A percentile compares a stretch with the other conserved stretches of the same genome.
These are phyloP conservation scores for Cyclocybe cylindracea DNA, from an alignment of 768 basidiomycete species.

Conservation along the genomic window DNA sequence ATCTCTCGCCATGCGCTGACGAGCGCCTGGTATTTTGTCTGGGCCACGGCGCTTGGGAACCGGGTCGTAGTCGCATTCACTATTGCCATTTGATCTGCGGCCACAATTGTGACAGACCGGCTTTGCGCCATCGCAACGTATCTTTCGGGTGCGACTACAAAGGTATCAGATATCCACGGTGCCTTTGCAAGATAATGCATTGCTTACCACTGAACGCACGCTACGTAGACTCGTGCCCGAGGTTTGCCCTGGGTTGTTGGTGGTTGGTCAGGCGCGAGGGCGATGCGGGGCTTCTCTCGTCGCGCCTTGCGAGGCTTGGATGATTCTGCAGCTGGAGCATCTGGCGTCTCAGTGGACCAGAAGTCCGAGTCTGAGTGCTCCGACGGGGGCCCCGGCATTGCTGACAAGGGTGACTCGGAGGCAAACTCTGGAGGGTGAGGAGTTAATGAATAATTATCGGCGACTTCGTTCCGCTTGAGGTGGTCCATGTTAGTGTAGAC, in stretches of 20 bases:
- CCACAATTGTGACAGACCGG: slow-evolving; percentile 76
- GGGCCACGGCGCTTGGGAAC: slow-evolving; percentile 80
- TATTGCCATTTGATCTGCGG: slow-evolving; percentile 44
- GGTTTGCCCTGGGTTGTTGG: slow-evolving; percentile 81
- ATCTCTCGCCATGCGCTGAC: slow-evolving; percentile 59
- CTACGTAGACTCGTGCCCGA: slow-evolving; percentile 74
- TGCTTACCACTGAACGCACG: slow-evolving; percentile 74
- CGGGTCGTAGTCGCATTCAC: slow-evolving; percentile 66
- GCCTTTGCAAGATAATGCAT: slow-evolving; percentile 5
- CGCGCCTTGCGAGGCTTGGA: slow-evolving; percentile 41
- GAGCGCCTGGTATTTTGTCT: slow-evolving; percentile 77
- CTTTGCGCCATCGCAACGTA: slow-evolving; percentile 81
- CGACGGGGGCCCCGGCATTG: slow-evolving; percentile 16
- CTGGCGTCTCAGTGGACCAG: slow-evolving; percentile 13
- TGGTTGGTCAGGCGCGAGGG: slow-evolving; percentile 74
- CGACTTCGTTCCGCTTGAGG: slow-evolving; percentile 4
- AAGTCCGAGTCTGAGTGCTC: slow-evolving; percentile 25
- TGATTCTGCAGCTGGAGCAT: slow-evolving; percentile 6
- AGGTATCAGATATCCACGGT: slow-evolving; percentile 4
- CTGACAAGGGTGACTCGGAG: slow-evolving; percentile 8
- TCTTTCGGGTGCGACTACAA: slow-evolving; percentile 72
- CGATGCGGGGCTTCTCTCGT: slow-evolving; percentile 60
- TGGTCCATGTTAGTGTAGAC: not conserved
- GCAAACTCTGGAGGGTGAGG: slow-evolving; percentile 2
- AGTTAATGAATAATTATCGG: slow-evolving; percentile 5